Conservation (phyloP, 768 basidiomycete species). For the Antrodiella citrinella region DNA sequence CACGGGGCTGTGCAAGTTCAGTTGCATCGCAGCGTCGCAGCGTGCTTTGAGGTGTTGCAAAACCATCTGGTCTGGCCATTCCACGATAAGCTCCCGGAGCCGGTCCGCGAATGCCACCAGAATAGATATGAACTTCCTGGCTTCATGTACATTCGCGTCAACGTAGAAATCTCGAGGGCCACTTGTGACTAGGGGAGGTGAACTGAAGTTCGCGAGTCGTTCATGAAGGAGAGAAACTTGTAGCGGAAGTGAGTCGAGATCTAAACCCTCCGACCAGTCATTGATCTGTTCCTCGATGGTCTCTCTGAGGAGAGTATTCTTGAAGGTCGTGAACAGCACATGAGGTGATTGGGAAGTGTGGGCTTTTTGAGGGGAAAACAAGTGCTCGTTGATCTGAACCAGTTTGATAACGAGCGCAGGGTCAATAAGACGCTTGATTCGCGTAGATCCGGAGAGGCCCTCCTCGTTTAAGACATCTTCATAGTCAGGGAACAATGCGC, state of each 20-base stretch:
- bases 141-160: slow-evolving; percentile 69
- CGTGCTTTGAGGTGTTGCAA: slow-evolving; percentile 74
- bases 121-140: slow-evolving; percentile 48
- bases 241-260: slow-evolving; percentile 32
- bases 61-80: slow-evolving; percentile 99
- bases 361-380: slow-evolving; percentile 23
- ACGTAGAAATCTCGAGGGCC: slow-evolving; percentile 66
- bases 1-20: slow-evolving; percentile 62
- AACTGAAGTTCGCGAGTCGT: slow-evolving; percentile 26
- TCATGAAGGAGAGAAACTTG: slow-evolving; percentile 44
- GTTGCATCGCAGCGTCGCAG: slow-evolving; percentile 54
- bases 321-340: background rate
- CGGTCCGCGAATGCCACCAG: slow-evolving; percentile 44
- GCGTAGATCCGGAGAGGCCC: background rate
- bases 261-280: slow-evolving; percentile 27
- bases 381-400: slow-evolving; percentile 37
- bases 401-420: slow-evolving; percentile 31
- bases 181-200: slow-evolving; percentile 5
- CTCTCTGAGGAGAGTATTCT: slow-evolving; percentile 4
- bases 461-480: slow-evolving; percentile 46
- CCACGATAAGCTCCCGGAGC: slow-evolving; percentile 48
- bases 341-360: background rate
- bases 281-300: slow-evolving; percentile 8
- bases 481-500: slow-evolving; percentile 78
- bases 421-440: slow-evolving; percentile 22